phyloP scores from a whole-genome alignment of 306 rosid species.

The Prosopis cineraria region DNA sequence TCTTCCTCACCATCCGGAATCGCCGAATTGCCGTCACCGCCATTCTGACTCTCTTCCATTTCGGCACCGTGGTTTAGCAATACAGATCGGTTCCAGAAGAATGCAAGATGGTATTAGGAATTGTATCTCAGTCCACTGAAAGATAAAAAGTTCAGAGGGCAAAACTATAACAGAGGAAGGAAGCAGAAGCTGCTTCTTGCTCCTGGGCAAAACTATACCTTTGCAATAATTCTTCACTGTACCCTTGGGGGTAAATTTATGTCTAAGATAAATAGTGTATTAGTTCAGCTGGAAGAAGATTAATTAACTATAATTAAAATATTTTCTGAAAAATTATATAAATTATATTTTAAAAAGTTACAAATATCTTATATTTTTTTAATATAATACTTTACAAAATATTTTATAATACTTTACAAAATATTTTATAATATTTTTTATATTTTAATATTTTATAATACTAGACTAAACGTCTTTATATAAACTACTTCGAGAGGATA shows the following conservation, averaged over 20 bases:
- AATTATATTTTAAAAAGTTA: no score
- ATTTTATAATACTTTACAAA: no score
- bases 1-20: slow-evolving; percentile 52
- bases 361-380: no score
- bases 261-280: no score
- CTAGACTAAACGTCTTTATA: no score
- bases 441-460: no score
- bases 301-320: no score
- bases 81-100: background rate
- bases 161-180: background rate
- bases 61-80: background rate
- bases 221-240: background rate
- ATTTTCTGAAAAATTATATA: no score
- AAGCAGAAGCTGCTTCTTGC: slow-evolving; percentile 4
- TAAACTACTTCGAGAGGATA: no score
- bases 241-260: background rate
- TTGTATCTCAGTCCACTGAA: background rate
- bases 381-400: no score
- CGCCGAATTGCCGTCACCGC: slow-evolving; percentile 28
- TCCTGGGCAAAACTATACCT: background rate
- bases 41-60: slow-evolving; percentile 49
- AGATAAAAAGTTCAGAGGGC: background rate
- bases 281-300: no score
- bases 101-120: background rate
- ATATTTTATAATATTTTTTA: no score